phyloP scores from a whole-genome alignment of 1,284 basidiomycete genomes.

The Inonotus obliquus region DNA sequence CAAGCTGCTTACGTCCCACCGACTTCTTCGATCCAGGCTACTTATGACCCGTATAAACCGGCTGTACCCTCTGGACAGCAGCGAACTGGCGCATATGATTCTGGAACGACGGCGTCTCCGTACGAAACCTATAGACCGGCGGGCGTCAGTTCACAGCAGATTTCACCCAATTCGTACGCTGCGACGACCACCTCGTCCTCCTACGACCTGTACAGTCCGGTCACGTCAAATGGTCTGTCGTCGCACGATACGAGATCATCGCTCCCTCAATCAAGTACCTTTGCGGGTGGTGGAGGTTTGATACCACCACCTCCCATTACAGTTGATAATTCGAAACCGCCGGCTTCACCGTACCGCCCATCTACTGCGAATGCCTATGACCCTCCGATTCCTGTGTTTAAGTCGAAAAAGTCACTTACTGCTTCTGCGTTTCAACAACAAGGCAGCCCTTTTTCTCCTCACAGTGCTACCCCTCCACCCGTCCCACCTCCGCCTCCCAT shows the following conservation, averaged over 20 bases:
- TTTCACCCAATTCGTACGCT: slow-evolving; percentile 23
- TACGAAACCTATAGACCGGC: slow-evolving; percentile 33
- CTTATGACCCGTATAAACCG: slow-evolving; percentile 16
- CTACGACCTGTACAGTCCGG: slow-evolving; percentile 26
- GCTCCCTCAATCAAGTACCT: background rate
- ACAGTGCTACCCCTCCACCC: slow-evolving; percentile 13
- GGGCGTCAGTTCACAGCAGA: slow-evolving; percentile 22
- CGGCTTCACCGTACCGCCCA: slow-evolving; percentile 44
- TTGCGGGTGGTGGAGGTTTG: background rate
- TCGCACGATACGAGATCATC: slow-evolving; percentile 11
- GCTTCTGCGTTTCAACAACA: slow-evolving; percentile 26
- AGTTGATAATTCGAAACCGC: slow-evolving; percentile 17
- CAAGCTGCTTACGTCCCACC: background rate
- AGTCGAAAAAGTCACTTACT: slow-evolving; percentile 37
- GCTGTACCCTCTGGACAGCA: slow-evolving; percentile 17
- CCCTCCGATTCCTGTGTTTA: slow-evolving; percentile 63
- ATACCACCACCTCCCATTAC: slow-evolving; percentile 14
- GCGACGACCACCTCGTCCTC: slow-evolving; percentile 20
- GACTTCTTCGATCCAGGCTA: slow-evolving; percentile 1
- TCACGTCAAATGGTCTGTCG: background rate
- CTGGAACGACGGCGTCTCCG: slow-evolving; percentile 11
- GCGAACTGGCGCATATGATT: background rate
- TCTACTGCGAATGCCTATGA: slow-evolving; percentile 74
- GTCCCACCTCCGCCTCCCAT: slow-evolving; percentile 19
- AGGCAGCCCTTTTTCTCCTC: slow-evolving; percentile 8